Evolutionary conservation across 768 basidiomycete genomes (phyloP), one percentile per base, ranked within the genome.

Genomic region (Tylopilus felleus): DNA sequence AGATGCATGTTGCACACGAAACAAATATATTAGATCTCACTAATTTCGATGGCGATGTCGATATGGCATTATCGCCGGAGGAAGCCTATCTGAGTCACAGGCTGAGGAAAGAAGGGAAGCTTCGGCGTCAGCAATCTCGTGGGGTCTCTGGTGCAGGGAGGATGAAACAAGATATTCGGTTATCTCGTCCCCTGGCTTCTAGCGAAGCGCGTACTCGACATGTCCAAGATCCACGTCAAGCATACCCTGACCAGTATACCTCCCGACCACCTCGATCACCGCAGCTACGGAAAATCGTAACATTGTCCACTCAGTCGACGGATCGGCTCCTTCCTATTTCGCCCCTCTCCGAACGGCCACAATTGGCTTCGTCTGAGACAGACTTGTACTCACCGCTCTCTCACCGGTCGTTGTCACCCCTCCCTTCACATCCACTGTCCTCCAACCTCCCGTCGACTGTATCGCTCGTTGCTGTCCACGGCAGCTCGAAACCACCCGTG

Each of bases 11-110:
- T 2, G 70, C 73, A 4, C 76, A 77, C 51, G 77, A 80, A 53
- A 74, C 75, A 39, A 77, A 82, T 49, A 75, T 80, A 1, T 69
- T 86, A 5, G 86, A 90, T 58, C 70, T 86, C 54, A 88, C 88
- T 5, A 85, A 89, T 62, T 92, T 89, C 62, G 86, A 90, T 55
- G 88, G 88, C 23, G 89, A 92, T 57, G 74, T 84, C 40, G 82
- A 87, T 55, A 71, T 78, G 14, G 70, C 74, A 16, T 21, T 40
- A 12, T 67, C 81, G 19, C 82, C 81, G 2, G 84, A 80, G 8
- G 88, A 90, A 60, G 72, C 64, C 9, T 67, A 71, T 55, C 71
- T 91, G 23, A 83, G 77, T 48, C 65, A 71, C 27, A 70, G 68
- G 28, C 69, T 91, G 29, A 77, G 76, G 65, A 81, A 81, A 63